Percentiles rank a stretch among this genome's conserved stretches.
Conservation (phyloP, 305 asterid genomes). For the Plantago rigida region DNA sequence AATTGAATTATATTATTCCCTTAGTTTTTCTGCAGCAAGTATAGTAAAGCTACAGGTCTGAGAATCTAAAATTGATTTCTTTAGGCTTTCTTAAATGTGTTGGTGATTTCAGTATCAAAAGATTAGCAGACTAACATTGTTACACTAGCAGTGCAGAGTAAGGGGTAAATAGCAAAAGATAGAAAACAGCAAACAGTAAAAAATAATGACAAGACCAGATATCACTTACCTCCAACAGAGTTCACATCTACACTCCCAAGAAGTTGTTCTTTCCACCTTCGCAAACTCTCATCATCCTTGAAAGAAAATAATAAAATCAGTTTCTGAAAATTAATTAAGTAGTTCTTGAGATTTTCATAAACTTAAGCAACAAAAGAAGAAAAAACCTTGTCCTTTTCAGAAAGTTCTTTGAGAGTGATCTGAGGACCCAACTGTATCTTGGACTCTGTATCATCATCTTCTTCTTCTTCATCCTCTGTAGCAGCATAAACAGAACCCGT, state of each 20-base stretch:
- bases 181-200: background rate
- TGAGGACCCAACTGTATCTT: conserved; percentile 51
- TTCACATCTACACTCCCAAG: conserved; percentile 81
- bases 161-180: background rate
- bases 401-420: conserved; percentile 44
- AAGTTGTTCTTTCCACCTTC: conserved; percentile 94
- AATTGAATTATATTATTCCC: background rate
- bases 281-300: conserved; percentile 90
- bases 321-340: background rate
- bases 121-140: no score
- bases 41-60: background rate
- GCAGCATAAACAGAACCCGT: conserved; percentile 31
- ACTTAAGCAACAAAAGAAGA: background rate
- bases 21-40: background rate
- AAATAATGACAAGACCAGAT: background rate
- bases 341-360: background rate
- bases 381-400: conserved; percentile 51
- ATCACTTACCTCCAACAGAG: conserved; percentile 65
- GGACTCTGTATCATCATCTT: conserved; percentile 36
- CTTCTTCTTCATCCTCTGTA: conserved; percentile 44
- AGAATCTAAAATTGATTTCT: background rate
- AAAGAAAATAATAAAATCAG: conserved; percentile 6
- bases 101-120: no score
- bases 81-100: background rate
- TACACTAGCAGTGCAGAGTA: no score